phyloP scores from a whole-genome alignment of 1,139 yeast species.

The Candida sanyaensis region DNA sequence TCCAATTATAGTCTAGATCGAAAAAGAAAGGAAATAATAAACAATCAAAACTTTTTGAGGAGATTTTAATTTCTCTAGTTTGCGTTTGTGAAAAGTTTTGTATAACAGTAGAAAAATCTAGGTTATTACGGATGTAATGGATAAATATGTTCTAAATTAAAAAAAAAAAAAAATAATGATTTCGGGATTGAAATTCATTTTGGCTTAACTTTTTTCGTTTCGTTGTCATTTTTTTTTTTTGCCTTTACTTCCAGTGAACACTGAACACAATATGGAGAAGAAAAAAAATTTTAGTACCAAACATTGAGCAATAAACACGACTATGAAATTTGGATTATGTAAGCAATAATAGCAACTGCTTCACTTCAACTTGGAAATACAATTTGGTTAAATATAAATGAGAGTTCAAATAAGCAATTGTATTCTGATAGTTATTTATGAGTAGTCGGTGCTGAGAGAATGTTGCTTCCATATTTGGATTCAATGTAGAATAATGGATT shows the following conservation, averaged over 20 bases:
- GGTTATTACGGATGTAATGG: background rate
- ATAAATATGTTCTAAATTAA: background rate
- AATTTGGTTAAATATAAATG: no score
- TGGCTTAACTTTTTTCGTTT: background rate
- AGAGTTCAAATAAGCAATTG: no score
- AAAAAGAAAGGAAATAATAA: background rate
- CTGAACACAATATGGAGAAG: background rate
- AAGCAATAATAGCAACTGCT: no score
- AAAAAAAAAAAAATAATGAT: background rate
- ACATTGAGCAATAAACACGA: background rate
- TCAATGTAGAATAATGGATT: no score
- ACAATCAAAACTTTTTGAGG: background rate
- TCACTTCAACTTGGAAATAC: no score
- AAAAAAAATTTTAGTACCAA: background rate
- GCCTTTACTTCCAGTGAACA: background rate
- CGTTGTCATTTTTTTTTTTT: background rate
- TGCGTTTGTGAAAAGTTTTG: background rate
- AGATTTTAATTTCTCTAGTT: no score
- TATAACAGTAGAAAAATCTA: background rate
- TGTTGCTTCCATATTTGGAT: no score
- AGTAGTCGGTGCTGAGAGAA: no score
- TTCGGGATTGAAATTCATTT: background rate
- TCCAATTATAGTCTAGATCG: constrained; percentile 4
- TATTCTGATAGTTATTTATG: no score
- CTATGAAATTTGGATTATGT: background rate